Evolutionary conservation across 1,284 basidiomycete species (phyloP), one percentile per base, ranked within the genome.

Genomic region (Takashimella tepidaria): DNA sequence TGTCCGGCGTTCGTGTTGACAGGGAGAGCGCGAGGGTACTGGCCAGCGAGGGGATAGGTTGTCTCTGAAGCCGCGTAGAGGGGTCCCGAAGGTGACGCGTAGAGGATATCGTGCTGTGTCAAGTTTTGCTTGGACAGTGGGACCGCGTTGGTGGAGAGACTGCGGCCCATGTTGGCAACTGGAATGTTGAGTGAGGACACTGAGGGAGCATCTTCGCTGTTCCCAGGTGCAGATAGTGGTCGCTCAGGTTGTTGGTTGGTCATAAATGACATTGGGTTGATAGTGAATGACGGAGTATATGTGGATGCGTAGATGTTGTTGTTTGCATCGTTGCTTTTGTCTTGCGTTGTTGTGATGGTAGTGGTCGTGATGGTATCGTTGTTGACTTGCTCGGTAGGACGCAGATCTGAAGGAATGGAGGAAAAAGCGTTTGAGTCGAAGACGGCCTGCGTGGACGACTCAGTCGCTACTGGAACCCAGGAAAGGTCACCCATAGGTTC

Each of bases 201-300:
- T 8, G 16, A 16, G 31, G 31, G 31, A 8, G 16, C 8, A 37
- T 37, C 31, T 8, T 37, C 61, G 42, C 59, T 59, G 49, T 57
- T 46, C 23, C 62, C 61, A 41, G 66, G 66, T 49, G 66, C 64
- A 41, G 60, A 62, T 40, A 59, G 57, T 5, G 66, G 64, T 47
- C 68, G 54, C 20, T 56, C 55, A 20, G 50, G 26, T 24, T 60
- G 50, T 21, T 66, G 31, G 8, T 37, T 8, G 10, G 8, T 8
- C 31, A 8, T 8, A 8, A 8, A 16, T 3, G 59, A 55, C 52
- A 57, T 56, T 23, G 64, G 62, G 46, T 68, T 60, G 40, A 67
- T 60, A 4, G 62, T 64, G 50, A 61, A 60, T 16, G 24, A 47
- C 20, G 47, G n/a, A n/a, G n/a, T n/a, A n/a, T n/a, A n/a, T n/a